Percentiles rank a stretch among this genome's conserved stretches.
These are phyloP conservation scores for Medakamo hakoo DNA, from an alignment of 139 green algal species.

Conservation along the genomic window DNA sequence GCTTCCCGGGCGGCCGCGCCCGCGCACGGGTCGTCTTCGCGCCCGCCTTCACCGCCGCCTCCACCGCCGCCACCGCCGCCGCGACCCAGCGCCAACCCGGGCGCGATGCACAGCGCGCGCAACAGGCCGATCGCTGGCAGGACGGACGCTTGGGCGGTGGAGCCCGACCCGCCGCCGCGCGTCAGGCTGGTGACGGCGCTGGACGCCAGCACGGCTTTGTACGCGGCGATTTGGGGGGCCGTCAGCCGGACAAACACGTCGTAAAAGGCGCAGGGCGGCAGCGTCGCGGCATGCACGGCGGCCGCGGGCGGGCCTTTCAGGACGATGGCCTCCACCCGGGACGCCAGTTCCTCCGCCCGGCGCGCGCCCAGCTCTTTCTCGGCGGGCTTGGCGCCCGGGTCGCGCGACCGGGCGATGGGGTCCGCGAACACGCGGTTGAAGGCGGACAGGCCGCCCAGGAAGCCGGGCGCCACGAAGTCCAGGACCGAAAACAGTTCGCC, in stretches of 20 bases:
- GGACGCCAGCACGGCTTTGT: conserved; percentile 28
- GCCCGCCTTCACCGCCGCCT: not conserved
- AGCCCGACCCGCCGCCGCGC: conserved; percentile 7
- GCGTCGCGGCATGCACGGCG: conserved; percentile 46
- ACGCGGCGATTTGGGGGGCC: conserved; percentile 36
- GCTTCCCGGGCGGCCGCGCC: not conserved
- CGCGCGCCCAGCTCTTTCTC: conserved; percentile 39
- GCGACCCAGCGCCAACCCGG: not conserved
- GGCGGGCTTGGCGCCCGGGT: conserved; percentile 34
- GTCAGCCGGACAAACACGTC: conserved; percentile 51
- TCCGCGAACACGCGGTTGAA: conserved; percentile 60
- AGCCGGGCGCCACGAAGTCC: conserved; percentile 47
- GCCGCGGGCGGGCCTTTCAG: conserved; percentile 56
- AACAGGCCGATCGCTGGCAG: conserved; percentile 8
- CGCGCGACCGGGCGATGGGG: conserved; percentile 40
- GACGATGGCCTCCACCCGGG: conserved; percentile 35
- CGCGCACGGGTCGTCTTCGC: not conserved
- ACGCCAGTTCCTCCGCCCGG: conserved; percentile 43
- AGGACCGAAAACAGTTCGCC: conserved; percentile 36
- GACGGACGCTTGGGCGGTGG: conserved; percentile 13
- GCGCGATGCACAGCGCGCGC: conserved; percentile 3
- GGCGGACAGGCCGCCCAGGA: conserved; percentile 32
- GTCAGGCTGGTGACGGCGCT: conserved; percentile 15
- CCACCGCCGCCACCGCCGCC: not conserved
- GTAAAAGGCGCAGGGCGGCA: conserved; percentile 48